Conservation (phyloP, 2,329 filamentous ascomycete genomes). For the Calonectria pseudoturangicola region DNA sequence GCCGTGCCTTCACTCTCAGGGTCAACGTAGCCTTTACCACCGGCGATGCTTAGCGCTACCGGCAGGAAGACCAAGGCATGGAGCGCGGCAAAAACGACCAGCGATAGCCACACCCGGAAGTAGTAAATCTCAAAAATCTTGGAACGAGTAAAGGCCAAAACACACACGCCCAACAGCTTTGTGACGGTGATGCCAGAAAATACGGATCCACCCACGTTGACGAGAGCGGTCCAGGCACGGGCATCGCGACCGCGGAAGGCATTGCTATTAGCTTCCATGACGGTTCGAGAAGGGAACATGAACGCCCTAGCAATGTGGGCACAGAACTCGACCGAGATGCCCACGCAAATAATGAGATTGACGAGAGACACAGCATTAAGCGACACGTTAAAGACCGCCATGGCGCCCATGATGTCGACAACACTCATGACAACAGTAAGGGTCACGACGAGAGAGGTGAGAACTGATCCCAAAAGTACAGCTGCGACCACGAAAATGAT, state of each 20-base stretch:
- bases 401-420: slow-evolving; percentile 94
- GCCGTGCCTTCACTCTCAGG: slow-evolving; percentile 90
- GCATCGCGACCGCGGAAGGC: slow-evolving; percentile 89
- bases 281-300: slow-evolving; percentile 89
- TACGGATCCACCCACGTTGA: slow-evolving; percentile 95
- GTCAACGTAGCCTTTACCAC: slow-evolving; percentile 91
- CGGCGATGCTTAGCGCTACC: slow-evolving; percentile 88
- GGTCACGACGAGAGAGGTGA: slow-evolving; percentile 88
- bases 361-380: slow-evolving; percentile 97
- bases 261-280: slow-evolving; percentile 85
- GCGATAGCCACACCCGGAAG: slow-evolving; percentile 95
- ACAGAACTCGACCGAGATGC: slow-evolving; percentile 97
- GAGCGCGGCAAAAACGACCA: slow-evolving; percentile 90
- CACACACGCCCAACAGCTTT: slow-evolving; percentile 92
- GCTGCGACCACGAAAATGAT: slow-evolving; percentile 90
- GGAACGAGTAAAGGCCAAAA: slow-evolving; percentile 94
- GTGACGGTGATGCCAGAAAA: slow-evolving; percentile 98
- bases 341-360: slow-evolving; percentile 97
- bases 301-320: slow-evolving; percentile 97
- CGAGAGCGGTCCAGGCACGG: slow-evolving; percentile 92
- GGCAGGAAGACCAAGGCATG: slow-evolving; percentile 95
- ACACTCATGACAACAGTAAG: slow-evolving; percentile 94
- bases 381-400: slow-evolving; percentile 91
- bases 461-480: slow-evolving; percentile 86
- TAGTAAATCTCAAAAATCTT: slow-evolving; percentile 99